Conservation (phyloP, 1,284 basidiomycete genomes). For the Sanghuangporus baumii region DNA sequence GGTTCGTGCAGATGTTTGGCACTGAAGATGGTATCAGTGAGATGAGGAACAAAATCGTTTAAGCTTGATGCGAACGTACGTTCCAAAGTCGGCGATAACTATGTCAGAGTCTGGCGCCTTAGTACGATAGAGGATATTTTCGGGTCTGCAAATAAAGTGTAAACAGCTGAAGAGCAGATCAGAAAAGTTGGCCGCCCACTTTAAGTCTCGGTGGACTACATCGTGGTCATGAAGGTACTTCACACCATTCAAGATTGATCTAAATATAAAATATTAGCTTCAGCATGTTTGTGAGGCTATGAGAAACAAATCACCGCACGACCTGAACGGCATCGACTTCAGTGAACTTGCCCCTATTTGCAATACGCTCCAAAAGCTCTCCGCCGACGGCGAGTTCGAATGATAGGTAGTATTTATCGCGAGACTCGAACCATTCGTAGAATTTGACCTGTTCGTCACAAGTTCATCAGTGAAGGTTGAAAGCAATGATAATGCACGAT, state of each 20-base stretch:
- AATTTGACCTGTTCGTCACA: constrained; percentile 67
- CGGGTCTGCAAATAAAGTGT: constrained; percentile 49
- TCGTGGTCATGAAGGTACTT: constrained; percentile 81
- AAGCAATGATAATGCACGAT: not conserved
- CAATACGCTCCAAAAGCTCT: constrained; percentile 83
- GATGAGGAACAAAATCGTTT: not conserved
- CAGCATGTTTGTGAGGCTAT: not conserved
- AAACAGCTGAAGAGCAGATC: not conserved
- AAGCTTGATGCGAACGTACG: constrained; percentile 44
- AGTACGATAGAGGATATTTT: constrained; percentile 91
- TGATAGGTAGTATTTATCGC: constrained; percentile 86
- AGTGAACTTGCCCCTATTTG: constrained; percentile 77
- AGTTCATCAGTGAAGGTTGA: not conserved
- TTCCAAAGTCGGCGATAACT: constrained; percentile 96
- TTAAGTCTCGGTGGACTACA: constrained; percentile 90
- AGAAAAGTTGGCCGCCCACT: constrained; percentile 39
- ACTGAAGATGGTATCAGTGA: constrained; percentile 32
- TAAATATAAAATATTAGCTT: constrained; percentile 24
- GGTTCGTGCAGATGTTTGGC: constrained; percentile 81
- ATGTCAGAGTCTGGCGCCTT: constrained; percentile 68
- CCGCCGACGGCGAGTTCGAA: constrained; percentile 93
- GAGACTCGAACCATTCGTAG: constrained; percentile 89
- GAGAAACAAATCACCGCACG: constrained; percentile 43
- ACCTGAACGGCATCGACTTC: constrained; percentile 72
- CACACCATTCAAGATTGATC: constrained; percentile 75